These are phyloP conservation scores for Phtheirospermum japonicum DNA, from an alignment of 257 asterid species.

Conservation along the genomic window DNA sequence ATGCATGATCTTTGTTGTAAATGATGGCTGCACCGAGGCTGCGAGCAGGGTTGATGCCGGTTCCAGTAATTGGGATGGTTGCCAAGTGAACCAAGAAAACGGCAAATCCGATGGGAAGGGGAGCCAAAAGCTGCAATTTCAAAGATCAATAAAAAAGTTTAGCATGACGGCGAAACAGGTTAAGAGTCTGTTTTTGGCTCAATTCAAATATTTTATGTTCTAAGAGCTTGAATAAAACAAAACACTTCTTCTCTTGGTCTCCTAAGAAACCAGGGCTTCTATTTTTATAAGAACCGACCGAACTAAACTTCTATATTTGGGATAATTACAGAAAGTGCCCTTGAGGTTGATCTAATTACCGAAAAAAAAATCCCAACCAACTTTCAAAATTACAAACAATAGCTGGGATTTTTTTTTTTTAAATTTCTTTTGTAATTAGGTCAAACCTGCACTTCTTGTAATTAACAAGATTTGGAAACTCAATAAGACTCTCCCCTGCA, in stretches of 20 bases:
- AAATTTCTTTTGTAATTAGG: too few species aligned
- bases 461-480: too few species aligned
- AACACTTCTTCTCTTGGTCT: neutral
- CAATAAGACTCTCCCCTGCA: too few species aligned
- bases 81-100: conserved; percentile 85
- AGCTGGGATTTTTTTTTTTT: too few species aligned
- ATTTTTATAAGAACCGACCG: neutral
- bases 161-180: neutral
- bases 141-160: neutral
- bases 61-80: conserved; percentile 75
- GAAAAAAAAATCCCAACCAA: too few species aligned
- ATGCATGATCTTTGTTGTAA: conserved; percentile 60
- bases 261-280: neutral
- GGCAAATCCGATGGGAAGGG: conserved; percentile 77
- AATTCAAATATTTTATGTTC: neutral
- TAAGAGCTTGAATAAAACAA: too few species aligned
- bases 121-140: conserved; percentile 61
- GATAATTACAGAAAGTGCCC: too few species aligned
- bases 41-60: conserved; percentile 80
- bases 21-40: conserved; percentile 76
- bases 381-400: too few species aligned
- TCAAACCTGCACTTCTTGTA: too few species aligned
- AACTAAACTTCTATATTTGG: too few species aligned
- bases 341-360: too few species aligned
- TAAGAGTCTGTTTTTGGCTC: neutral